Conservation (phyloP, 192 early-diverging fungal genomes). For the Phycomyces blakesleeanus region DNA sequence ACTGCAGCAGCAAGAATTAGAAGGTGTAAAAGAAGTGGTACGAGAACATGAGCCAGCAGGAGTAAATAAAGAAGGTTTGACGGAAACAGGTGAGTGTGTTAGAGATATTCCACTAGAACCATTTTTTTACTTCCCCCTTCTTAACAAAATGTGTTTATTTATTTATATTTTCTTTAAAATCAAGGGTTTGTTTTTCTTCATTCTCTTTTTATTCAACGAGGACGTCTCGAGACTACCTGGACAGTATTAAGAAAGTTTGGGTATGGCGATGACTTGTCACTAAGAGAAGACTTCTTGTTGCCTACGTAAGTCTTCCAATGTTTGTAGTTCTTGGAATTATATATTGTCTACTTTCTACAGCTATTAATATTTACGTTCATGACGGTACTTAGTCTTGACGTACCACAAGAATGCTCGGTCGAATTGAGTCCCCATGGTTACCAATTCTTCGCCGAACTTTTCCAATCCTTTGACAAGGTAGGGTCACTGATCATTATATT, state of each 20-base stretch:
- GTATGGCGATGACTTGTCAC: constrained; percentile 90
- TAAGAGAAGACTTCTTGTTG: constrained; percentile 88
- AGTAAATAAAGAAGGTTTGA: constrained; percentile 80
- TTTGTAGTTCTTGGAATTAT: no score
- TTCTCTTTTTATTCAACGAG: constrained; percentile 94
- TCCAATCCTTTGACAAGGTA: constrained; percentile 90
- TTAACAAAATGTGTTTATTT: neutral
- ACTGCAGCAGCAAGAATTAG: constrained; percentile 91
- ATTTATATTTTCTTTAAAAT: neutral
- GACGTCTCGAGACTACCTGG: constrained; percentile 98
- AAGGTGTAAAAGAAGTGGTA: constrained; percentile 94
- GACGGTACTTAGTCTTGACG: constrained; percentile 61
- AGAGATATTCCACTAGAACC: no score
- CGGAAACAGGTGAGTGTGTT: constrained; percentile 54
- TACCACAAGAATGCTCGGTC: constrained; percentile 85
- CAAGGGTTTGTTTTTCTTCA: constrained; percentile 91
- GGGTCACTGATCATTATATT: neutral
- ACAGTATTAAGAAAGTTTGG: constrained; percentile 94
- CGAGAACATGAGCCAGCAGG: constrained; percentile 83
- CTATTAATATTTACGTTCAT: neutral
- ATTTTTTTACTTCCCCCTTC: no score
- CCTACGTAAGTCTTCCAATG: constrained; percentile 62
- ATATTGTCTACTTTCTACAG: neutral
- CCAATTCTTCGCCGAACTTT: constrained; percentile 92
- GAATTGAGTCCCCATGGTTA: constrained; percentile 93